Percentiles rank a stretch among this genome's conserved stretches.
phyloP scores from a whole-genome alignment of 805 yeast genomes.

The Candida schatavii region DNA sequence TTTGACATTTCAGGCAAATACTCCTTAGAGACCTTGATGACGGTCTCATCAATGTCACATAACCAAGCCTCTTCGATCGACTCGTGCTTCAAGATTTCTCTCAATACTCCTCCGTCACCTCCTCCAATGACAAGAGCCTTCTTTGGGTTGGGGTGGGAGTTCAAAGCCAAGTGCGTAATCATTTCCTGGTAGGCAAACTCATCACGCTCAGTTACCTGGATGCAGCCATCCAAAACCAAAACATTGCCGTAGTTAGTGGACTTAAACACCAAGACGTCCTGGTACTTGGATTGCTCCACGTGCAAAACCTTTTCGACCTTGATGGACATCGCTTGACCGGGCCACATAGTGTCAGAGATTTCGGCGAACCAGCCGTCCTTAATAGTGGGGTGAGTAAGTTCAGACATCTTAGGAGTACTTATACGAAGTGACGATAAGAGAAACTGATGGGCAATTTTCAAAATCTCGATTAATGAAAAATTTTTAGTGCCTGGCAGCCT shows the following conservation, averaged over 20 bases:
- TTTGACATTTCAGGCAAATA: conserved; percentile 86
- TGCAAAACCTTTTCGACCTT: conserved; percentile 84
- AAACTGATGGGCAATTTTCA: too few relatives aligned
- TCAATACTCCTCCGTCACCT: conserved; percentile 97
- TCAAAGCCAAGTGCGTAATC: conserved; percentile 91
- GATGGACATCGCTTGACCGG: conserved; percentile 96
- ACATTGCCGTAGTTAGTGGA: conserved; percentile 94
- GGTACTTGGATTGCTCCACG: conserved; percentile 83
- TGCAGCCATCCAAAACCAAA: conserved; percentile 88
- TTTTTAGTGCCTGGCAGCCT: too few relatives aligned
- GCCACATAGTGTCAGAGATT: conserved; percentile 95
- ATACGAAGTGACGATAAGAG: too few relatives aligned
- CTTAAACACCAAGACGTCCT: conserved; percentile 91
- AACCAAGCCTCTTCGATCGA: conserved; percentile 83
- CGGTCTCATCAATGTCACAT: conserved; percentile 95
- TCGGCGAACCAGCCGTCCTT: conserved; percentile 97
- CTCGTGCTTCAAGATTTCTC: conserved; percentile 90
- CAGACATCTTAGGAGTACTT: too few relatives aligned
- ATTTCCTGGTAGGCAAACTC: conserved; percentile 98
- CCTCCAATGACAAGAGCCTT: conserved; percentile 95
- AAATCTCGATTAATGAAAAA: too few relatives aligned
- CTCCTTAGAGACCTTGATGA: conserved; percentile 79
- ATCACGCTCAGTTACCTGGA: conserved; percentile 95
- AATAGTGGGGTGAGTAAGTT: conserved; percentile 54
- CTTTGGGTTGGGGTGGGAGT: conserved; percentile 93